These are phyloP conservation scores for Neonothopanus nambi DNA, from an alignment of 1,284 basidiomycete species.

Conservation along the genomic window DNA sequence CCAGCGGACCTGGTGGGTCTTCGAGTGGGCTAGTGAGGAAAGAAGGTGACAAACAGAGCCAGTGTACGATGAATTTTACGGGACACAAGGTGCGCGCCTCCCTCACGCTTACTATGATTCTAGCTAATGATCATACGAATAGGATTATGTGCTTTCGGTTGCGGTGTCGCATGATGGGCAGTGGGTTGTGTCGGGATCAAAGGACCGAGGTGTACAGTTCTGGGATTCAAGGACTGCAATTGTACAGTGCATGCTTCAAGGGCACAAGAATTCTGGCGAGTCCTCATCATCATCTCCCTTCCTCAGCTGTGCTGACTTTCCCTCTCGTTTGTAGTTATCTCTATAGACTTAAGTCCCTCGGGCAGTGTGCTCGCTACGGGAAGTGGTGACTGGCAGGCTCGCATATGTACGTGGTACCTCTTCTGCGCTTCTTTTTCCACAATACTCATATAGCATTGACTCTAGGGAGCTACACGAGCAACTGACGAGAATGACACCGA, in stretches of 20 bases:
- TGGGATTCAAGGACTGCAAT: conserved; percentile 81
- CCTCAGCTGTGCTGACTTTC: conserved; percentile 3
- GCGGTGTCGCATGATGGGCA: conserved; percentile 83
- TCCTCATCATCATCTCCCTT: conserved; percentile 9
- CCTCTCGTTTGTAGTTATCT: conserved; percentile 60
- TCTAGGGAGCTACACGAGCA: too few species aligned
- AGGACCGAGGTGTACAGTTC: conserved; percentile 87
- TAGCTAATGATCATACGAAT: conserved; percentile 9
- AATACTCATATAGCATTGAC: too few species aligned
- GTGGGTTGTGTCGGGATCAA: conserved; percentile 90
- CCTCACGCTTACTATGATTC: background rate
- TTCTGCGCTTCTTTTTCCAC: background rate
- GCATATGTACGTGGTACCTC: conserved; percentile 69
- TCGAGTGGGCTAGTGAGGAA: conserved; percentile 20
- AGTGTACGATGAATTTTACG: conserved; percentile 76
- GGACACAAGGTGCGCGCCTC: conserved; percentile 75
- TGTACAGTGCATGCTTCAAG: conserved; percentile 84
- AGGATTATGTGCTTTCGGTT: conserved; percentile 81
- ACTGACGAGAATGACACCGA: too few species aligned
- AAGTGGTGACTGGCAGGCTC: conserved; percentile 83
- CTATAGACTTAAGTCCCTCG: conserved; percentile 77
- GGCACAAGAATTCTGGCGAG: conserved; percentile 84
- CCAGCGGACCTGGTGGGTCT: conserved; percentile 17
- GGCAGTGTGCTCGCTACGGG: conserved; percentile 83
- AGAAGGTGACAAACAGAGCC: conserved; percentile 34